Percentiles rank a stretch among this genome's conserved stretches.
These are phyloP conservation scores for Scleromitrula shiraiana DNA, from an alignment of 2,329 filamentous ascomycete species.

Conservation along the genomic window DNA sequence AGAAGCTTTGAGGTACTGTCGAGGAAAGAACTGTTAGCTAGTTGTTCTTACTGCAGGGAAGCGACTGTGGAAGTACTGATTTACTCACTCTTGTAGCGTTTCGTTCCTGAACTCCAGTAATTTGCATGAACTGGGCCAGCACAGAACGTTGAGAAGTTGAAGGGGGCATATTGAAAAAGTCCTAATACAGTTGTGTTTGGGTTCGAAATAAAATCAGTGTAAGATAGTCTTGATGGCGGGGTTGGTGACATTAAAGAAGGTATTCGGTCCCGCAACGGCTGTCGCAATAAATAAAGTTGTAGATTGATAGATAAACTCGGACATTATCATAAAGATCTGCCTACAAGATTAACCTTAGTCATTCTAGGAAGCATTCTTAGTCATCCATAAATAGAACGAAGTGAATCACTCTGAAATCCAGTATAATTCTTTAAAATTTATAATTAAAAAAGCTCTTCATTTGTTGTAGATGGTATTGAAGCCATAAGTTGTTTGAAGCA, in stretches of 20 bases:
- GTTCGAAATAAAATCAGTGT: no score
- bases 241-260: not conserved
- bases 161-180: constrained; percentile 25
- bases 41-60: constrained; percentile 5
- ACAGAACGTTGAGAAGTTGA: constrained; percentile 20
- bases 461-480: no score
- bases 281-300: constrained; percentile 2
- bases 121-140: constrained; percentile 25
- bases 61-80: constrained; percentile 2
- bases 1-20: constrained; percentile 30
- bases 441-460: no score
- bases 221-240: constrained; percentile 1
- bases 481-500: no score
- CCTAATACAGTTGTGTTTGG: not conserved
- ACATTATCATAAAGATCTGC: constrained; percentile 10
- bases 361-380: no score
- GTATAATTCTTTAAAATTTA: no score
- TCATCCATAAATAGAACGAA: no score
- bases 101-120: constrained; percentile 28
- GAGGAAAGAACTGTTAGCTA: constrained; percentile 17
- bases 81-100: constrained; percentile 25
- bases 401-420: no score
- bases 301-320: not conserved
- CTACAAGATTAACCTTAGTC: no score
- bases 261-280: constrained; percentile 1